Evolutionary conservation across 345 rosid species (phyloP).

Genomic region (Eucalyptus sideroxylon): DNA sequence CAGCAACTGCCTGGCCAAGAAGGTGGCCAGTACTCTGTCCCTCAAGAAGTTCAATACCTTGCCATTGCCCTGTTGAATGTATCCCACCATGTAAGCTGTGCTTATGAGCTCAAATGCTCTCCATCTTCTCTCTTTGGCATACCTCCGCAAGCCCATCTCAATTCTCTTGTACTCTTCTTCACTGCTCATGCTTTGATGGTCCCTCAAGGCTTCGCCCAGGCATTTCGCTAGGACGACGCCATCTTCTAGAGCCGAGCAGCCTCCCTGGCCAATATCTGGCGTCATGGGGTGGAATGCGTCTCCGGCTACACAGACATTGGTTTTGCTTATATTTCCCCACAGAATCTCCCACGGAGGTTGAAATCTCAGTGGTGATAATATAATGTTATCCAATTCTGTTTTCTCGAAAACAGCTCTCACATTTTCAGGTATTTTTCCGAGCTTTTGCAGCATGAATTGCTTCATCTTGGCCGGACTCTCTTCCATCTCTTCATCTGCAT

Average conservation of each 20-base stretch:
- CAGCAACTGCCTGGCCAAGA: no score
- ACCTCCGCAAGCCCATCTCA: no score
- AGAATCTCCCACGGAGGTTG: constrained; percentile 20
- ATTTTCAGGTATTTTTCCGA: constrained; percentile 14
- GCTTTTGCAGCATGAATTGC: constrained; percentile 25
- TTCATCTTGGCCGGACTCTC: constrained; percentile 21
- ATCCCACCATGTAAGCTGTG: no score
- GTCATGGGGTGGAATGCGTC: constrained; percentile 76
- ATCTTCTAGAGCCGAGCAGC: constrained; percentile 59
- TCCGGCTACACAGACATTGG: constrained; percentile 44
- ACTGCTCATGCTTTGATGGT: no score
- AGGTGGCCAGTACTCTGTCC: no score
- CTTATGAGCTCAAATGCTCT: no score
- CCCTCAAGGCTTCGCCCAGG: constrained; percentile 20
- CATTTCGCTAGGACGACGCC: constrained; percentile 58
- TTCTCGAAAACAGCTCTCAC: constrained; percentile 19
- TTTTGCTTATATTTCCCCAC: constrained; percentile 28
- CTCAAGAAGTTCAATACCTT: no score
- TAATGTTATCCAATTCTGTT: constrained; percentile 18
- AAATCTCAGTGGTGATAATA: constrained; percentile 11
- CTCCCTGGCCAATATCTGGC: constrained; percentile 68
- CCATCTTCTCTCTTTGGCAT: no score
- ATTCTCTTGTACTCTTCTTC: no score
- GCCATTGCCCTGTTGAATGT: no score
- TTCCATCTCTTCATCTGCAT: constrained; percentile 5